Base-by-base conservation (phyloP, 1,284 basidiomycete species). In the Cutaneotrichosporon cutaneum region DNA sequence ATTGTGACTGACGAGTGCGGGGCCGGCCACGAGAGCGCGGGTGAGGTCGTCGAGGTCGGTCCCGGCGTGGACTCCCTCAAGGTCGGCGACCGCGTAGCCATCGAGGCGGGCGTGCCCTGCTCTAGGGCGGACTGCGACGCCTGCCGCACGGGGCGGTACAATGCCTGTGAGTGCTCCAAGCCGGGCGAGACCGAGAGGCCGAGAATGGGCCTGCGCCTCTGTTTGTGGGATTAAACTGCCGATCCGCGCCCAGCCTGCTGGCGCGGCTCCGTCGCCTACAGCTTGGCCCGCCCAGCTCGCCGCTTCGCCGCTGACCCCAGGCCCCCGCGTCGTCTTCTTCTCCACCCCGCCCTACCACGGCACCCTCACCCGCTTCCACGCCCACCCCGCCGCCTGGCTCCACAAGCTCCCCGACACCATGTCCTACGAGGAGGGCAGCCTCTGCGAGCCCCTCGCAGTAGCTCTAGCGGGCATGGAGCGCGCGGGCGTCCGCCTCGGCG, bases 31-130 rank as follows among this genome's bases (percentile, higher is more conserved):
- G 80, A 81, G 70, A 76, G 75, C 0, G 79, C 81, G 2, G 82
- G 82, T 18, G 77, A 81, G 59, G 73, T 83, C 58, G 70, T 80
- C 44, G 74, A 76, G 53, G 71, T 83, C 56, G 82, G 82, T 30
- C 70, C 74, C 44, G 81, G 75, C 7, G 82, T 82, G 4, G 70
- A 66, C 4, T 59, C 75, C 35, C 69, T 77, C 56, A 74, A 78
- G 60, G 71, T 77, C 9, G 80, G 80, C 2, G 81, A 82, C 68
- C 70, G 80, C 7, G 82, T 83, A 6, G 82, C 82, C n/a, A 81
- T 83, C 59, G 82, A 83, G 70, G 81, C 81, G 14, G 82, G 82
- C 56, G 81, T 84, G 18, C 82, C 82, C 5, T 85, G 84, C 70
- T 74, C 76, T 60, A 75, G 74, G 56, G 73, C 82, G 1, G 74